Evolutionary conservation across 1,284 basidiomycete species (phyloP), one percentile per base, ranked within the genome.

Genomic region (Ustilago bromivora): DNA sequence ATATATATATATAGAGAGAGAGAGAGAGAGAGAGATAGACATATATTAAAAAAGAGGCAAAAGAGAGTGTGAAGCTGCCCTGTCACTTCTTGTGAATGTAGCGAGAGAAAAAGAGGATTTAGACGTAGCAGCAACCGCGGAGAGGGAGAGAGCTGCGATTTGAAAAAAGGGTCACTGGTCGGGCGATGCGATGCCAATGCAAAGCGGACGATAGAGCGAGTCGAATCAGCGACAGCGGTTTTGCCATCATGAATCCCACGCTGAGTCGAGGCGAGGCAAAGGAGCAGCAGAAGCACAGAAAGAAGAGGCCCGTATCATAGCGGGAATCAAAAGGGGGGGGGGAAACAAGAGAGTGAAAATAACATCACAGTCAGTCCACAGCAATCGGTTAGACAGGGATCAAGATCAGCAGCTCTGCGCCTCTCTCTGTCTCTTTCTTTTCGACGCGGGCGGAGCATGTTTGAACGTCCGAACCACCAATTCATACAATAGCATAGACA

Each of bases 181-280:
- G 43, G 43, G 43, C 43, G 43, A 46, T 17, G n/a, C 8, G 7
- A n/a, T 17, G 43, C 36, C 9, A n/a, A 46, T 46, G 43, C 31
- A 55, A 36, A 43, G 31, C 57, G 63, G 23, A 57, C 32, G 62
- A 58, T 49, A 36, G 55, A 43, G 51, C 62, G 31, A 54, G 47
- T 57, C 57, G 57, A 60, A 60, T 66, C 64, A 54, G 52, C 46
- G 52, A 56, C 57, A 46, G 43, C 23, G 43, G 43, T 46, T 46
- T 46, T 46, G 43, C 43, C 43, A 46, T 46, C 43, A 46, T 46
- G 43, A 23, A 19, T n/a, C 17, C 15, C 17, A 15, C n/a, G 8
- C 7, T 10, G 17, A 46, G 43, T 6, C 43, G 13, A 19, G 43
- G 4, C 43, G 19, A 7, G 43, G 8, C n/a, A 46, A 19, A 46